Percentiles rank a stretch among this genome's conserved stretches.
phyloP scores from a whole-genome alignment of 805 yeast genomes.

The Candida parachauliodes region DNA sequence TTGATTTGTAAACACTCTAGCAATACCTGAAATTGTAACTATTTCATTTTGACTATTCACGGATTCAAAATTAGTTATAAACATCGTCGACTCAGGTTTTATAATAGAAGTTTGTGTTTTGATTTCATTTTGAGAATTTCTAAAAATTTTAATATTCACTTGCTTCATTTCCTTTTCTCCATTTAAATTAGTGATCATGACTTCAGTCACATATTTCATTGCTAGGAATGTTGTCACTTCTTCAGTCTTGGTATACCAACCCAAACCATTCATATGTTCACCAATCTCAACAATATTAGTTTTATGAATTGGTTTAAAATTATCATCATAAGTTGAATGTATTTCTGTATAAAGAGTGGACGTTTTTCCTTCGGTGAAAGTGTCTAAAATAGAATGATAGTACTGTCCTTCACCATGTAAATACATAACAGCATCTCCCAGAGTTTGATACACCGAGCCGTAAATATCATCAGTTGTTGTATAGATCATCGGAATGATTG shows the following conservation, averaged over 20 bases:
- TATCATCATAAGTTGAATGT: background rate
- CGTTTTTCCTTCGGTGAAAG: background rate
- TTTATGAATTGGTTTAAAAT: background rate
- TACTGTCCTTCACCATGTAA: background rate
- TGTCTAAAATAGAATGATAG: background rate
- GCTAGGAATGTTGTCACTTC: background rate
- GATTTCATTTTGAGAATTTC: background rate
- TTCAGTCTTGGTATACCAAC: constrained; percentile 3
- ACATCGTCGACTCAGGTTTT: background rate
- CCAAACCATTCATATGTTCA: background rate
- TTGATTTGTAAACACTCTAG: background rate
- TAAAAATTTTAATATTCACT: background rate
- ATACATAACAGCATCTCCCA: background rate
- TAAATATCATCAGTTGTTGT: background rate
- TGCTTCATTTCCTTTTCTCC: background rate
- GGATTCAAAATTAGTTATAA: background rate
- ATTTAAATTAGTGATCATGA: background rate
- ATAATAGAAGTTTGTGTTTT: background rate
- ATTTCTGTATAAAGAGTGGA: background rate
- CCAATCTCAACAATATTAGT: background rate
- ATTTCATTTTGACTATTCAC: background rate
- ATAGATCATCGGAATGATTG: background rate
- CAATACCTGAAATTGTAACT: background rate
- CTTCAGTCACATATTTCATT: background rate
- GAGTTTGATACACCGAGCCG: background rate